A percentile compares a stretch with the other conserved stretches of the same genome.
Conservation (phyloP, 208 protist species). For the Paratrypanosoma confusum region DNA sequence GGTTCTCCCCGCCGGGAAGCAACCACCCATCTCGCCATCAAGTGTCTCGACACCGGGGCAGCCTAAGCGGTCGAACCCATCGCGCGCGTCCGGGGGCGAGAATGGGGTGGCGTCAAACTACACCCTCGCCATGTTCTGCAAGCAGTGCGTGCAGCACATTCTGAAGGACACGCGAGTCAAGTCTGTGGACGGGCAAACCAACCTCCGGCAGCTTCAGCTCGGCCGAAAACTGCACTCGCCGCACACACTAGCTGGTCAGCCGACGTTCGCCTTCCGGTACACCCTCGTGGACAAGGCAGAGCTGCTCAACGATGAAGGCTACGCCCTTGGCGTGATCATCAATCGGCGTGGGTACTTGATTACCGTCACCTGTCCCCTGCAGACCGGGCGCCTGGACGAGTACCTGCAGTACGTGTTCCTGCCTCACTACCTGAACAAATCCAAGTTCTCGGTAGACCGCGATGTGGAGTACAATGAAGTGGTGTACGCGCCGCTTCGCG, state of each 20-base stretch:
- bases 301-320: conserved; percentile 42
- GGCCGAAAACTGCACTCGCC: conserved; percentile 55
- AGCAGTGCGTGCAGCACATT: conserved; percentile 58
- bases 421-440: conserved; percentile 32
- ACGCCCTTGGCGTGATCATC: conserved; percentile 62
- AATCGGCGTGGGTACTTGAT: conserved; percentile 69
- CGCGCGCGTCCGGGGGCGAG: too few relatives aligned
- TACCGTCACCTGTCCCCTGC: conserved; percentile 38
- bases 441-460: conserved; percentile 51
- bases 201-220: conserved; percentile 36
- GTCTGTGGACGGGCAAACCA: conserved; percentile 53
- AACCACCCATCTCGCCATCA: too few relatives aligned
- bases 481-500: conserved; percentile 30
- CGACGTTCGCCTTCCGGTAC: conserved; percentile 65
- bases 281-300: conserved; percentile 34
- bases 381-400: conserved; percentile 57
- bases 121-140: conserved; percentile 56
- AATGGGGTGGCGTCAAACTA: conserved; percentile 41
- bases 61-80: too few relatives aligned
- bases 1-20: too few relatives aligned
- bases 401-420: conserved; percentile 61
- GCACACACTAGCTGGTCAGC: conserved; percentile 38
- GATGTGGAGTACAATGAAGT: conserved; percentile 61
- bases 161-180: conserved; percentile 54
- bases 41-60: too few relatives aligned